phyloP scores from a whole-genome alignment of 768 basidiomycete species.

The Pleurotus salmoneostramineus region DNA sequence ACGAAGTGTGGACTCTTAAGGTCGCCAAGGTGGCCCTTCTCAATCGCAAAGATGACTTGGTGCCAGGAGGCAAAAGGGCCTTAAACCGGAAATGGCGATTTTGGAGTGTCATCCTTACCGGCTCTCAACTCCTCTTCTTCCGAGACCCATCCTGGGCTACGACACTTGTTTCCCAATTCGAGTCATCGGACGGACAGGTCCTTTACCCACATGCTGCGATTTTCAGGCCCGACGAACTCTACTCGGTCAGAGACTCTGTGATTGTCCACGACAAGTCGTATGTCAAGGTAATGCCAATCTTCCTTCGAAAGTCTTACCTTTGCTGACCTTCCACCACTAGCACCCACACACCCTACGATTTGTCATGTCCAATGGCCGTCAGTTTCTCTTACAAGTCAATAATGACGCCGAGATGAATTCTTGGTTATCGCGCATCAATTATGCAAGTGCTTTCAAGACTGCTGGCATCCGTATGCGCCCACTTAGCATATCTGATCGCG shows the following conservation, averaged over 20 bases:
- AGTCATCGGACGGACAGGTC: slow-evolving; percentile 26
- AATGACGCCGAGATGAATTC: slow-evolving; percentile 73
- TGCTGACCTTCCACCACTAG: slow-evolving; percentile 27
- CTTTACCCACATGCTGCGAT: slow-evolving; percentile 34
- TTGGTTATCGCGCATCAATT: slow-evolving; percentile 93
- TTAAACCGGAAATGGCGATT: slow-evolving; percentile 83
- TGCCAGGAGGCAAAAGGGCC: slow-evolving; percentile 74
- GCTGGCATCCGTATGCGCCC: slow-evolving; percentile 80
- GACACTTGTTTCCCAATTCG: slow-evolving; percentile 39
- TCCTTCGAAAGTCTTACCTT: neutral
- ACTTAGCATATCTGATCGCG: slow-evolving; percentile 60
- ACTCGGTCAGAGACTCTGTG: slow-evolving; percentile 73
- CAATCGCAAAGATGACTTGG: slow-evolving; percentile 74
- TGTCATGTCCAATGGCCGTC: slow-evolving; percentile 70
- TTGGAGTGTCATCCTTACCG: slow-evolving; percentile 83
- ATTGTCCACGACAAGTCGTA: slow-evolving; percentile 81
- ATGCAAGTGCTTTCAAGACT: slow-evolving; percentile 89
- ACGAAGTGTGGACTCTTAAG: slow-evolving; percentile 48
- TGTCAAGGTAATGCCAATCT: slow-evolving; percentile 52
- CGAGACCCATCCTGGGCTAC: slow-evolving; percentile 62
- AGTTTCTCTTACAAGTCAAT: slow-evolving; percentile 74
- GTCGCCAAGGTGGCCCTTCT: slow-evolving; percentile 81
- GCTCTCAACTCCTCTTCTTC: slow-evolving; percentile 89
- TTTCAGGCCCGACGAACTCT: slow-evolving; percentile 80
- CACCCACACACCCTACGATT: slow-evolving; percentile 75